A percentile compares a stretch with the other conserved stretches of the same genome.
phyloP scores from a whole-genome alignment of 225 moss, liverwort and hornwort genomes.

The Physcomitrium patens region DNA sequence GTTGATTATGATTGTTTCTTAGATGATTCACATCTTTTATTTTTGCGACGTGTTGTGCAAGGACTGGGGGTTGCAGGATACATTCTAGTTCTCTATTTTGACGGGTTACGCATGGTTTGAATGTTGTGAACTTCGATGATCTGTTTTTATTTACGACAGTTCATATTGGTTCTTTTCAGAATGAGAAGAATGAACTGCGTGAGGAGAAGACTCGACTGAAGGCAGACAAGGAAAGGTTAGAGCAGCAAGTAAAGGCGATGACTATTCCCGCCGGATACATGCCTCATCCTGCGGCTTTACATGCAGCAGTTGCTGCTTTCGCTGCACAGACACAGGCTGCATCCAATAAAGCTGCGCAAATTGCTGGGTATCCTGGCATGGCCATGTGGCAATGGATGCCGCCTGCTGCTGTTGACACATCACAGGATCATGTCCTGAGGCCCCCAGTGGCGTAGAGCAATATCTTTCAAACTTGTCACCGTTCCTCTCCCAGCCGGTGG shows the following conservation, averaged over 20 bases:
- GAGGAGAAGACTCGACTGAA: constrained; percentile 87
- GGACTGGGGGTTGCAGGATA: background rate
- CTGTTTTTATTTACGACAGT: background rate
- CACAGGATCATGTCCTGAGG: constrained; percentile 87
- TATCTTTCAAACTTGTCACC: background rate
- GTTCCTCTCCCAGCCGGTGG: background rate
- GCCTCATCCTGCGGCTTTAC: constrained; percentile 72
- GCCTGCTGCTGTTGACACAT: constrained; percentile 74
- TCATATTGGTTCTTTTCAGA: constrained; percentile 31
- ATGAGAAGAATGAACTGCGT: constrained; percentile 84
- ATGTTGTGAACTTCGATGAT: background rate
- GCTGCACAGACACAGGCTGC: constrained; percentile 75
- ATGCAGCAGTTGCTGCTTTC: constrained; percentile 72
- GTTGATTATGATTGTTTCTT: background rate
- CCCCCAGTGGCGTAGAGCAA: constrained; percentile 68
- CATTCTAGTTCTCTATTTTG: background rate
- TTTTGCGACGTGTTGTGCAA: background rate
- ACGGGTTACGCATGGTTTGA: background rate
- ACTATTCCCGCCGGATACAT: constrained; percentile 60
- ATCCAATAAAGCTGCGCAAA: constrained; percentile 62
- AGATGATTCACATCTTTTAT: background rate
- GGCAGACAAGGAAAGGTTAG: constrained; percentile 84
- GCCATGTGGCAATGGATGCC: constrained; percentile 98
- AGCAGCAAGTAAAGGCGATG: constrained; percentile 80
- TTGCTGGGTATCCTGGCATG: constrained; percentile 79